These are phyloP conservation scores for Beta corolliflora DNA, from an alignment of 179 eudicot genomes.

Conservation along the genomic window DNA sequence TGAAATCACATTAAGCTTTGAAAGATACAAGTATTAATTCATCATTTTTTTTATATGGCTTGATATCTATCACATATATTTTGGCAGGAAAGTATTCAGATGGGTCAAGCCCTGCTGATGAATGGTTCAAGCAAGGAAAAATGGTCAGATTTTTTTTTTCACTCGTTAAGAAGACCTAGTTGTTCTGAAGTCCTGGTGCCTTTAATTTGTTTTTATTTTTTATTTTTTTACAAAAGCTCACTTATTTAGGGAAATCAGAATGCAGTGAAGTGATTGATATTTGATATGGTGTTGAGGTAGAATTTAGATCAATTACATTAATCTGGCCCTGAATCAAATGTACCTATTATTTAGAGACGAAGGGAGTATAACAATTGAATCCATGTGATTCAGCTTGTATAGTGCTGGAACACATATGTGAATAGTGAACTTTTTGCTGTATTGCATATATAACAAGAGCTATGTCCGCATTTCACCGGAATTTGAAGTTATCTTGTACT, in stretches of 20 bases:
- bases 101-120: conserved; percentile 87
- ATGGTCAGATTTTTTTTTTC: too few relatives aligned
- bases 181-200: background rate
- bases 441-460: background rate
- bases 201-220: background rate
- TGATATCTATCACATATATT: conserved; percentile 4
- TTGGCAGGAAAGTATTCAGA: conserved; percentile 83
- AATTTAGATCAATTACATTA: too few relatives aligned
- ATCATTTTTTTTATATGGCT: background rate
- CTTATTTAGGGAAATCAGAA: background rate
- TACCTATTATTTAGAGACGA: background rate
- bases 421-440: background rate
- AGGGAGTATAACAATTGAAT: background rate
- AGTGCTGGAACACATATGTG: background rate
- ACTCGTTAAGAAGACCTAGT: background rate
- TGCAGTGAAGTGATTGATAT: background rate
- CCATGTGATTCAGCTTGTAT: background rate
- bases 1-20: background rate
- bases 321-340: too few relatives aligned
- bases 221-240: background rate
- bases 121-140: conserved; percentile 92
- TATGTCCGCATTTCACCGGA: background rate
- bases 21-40: background rate
- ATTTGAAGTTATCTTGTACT: background rate
- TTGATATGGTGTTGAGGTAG: too few relatives aligned